A percentile compares a stretch with the other conserved stretches of the same genome.
Conservation (phyloP, 108 stramenopile species). For the Mayamaea pseudoterrestris region DNA sequence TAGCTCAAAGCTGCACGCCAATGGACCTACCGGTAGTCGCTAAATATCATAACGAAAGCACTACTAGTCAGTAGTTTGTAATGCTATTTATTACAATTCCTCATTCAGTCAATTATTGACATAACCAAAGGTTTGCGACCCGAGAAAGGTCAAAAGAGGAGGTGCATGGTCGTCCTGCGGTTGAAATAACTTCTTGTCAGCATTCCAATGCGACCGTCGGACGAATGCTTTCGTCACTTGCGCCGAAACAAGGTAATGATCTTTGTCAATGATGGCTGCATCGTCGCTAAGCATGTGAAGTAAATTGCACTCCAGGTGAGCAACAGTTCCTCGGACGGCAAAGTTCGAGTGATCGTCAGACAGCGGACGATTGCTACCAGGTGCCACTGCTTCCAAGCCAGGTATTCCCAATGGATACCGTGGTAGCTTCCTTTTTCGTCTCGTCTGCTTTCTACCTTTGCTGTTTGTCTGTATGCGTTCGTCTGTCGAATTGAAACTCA, state of each 20-base stretch:
- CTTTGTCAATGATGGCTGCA: slow-evolving; percentile 21
- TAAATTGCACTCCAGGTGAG: slow-evolving; percentile 33
- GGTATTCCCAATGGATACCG: slow-evolving; percentile 22
- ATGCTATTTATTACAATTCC: no score
- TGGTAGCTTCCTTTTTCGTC: slow-evolving; percentile 1
- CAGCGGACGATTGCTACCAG: slow-evolving; percentile 7
- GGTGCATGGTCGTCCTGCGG: slow-evolving; percentile 15
- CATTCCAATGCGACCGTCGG: slow-evolving; percentile 41
- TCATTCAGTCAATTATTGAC: no score
- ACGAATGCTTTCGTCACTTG: slow-evolving; percentile 38
- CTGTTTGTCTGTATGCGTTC: not conserved
- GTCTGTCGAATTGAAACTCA: not conserved
- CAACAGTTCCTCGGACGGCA: slow-evolving; percentile 47
- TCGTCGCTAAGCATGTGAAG: slow-evolving; percentile 4
- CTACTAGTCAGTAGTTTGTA: no score
- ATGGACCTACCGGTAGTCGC: no score
- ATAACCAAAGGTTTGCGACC: slow-evolving; percentile 56
- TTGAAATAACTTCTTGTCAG: slow-evolving; percentile 30
- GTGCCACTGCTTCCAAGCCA: slow-evolving; percentile 17
- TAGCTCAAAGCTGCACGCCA: no score
- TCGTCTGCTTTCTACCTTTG: not conserved
- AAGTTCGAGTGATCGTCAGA: not conserved
- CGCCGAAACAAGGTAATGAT: slow-evolving; percentile 40
- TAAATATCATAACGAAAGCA: no score
- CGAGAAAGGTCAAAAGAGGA: slow-evolving; percentile 57